Conservation (phyloP, 768 basidiomycete species). For the Phylloporus arenicola region DNA sequence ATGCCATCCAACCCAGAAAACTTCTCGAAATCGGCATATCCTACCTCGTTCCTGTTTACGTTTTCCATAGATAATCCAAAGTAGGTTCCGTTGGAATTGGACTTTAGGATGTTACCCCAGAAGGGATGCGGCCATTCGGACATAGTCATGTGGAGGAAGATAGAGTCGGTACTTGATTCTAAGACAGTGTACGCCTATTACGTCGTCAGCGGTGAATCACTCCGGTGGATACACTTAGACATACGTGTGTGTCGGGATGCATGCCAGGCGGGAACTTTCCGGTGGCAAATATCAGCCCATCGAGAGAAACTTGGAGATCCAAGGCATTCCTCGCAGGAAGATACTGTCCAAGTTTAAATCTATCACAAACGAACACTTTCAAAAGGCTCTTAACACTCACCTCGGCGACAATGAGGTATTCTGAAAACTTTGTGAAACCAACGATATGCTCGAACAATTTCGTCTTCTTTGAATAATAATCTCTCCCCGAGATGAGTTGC, state of each 20-base stretch:
- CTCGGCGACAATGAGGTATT: conserved; percentile 94
- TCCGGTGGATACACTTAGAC: conserved; percentile 22
- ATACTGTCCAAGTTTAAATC: conserved; percentile 36
- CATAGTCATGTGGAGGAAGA: conserved; percentile 96
- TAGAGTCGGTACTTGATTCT: conserved; percentile 87
- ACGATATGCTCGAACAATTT: conserved; percentile 84
- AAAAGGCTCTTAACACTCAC: conserved; percentile 37
- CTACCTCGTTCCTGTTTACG: conserved; percentile 83
- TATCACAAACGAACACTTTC: conserved; percentile 9
- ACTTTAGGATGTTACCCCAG: conserved; percentile 92
- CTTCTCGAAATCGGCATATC: conserved; percentile 98
- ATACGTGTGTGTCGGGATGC: conserved; percentile 84
- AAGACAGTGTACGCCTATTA: conserved; percentile 84
- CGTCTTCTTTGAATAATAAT: conserved; percentile 66
- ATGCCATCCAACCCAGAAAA: conserved; percentile 95
- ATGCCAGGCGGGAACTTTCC: conserved; percentile 89
- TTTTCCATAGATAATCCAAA: conserved; percentile 82
- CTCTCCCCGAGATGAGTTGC: conserved; percentile 70
- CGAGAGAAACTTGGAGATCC: conserved; percentile 87
- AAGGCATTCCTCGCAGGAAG: conserved; percentile 52
- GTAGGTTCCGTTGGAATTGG: conserved; percentile 98
- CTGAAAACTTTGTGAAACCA: conserved; percentile 95
- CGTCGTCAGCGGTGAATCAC: not conserved
- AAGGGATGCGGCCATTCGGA: conserved; percentile 65
- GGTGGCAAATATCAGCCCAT: conserved; percentile 78